Evolutionary conservation across 495 filamentous ascomycete species (phyloP).

Genomic region (Pyrenula aspistea): DNA sequence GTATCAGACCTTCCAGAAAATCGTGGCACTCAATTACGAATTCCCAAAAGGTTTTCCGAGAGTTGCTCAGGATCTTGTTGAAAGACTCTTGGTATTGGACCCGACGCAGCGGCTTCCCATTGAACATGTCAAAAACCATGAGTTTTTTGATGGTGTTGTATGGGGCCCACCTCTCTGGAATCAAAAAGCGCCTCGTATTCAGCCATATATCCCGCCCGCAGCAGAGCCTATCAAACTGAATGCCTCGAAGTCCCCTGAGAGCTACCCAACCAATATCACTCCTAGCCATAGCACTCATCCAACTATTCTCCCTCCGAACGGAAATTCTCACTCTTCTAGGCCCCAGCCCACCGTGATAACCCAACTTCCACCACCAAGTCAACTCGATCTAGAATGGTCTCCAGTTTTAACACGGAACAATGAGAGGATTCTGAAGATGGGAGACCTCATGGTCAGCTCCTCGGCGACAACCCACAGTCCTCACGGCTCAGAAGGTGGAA

Average conservation of each 20-base stretch:
- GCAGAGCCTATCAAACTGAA: conserved; percentile 79
- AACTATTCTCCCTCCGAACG: conserved; percentile 28
- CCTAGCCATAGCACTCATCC: conserved; percentile 38
- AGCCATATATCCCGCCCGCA: conserved; percentile 69
- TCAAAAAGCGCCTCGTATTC: conserved; percentile 78
- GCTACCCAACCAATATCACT: conserved; percentile 25
- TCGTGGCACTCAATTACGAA: conserved; percentile 84
- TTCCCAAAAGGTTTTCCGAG: conserved; percentile 86
- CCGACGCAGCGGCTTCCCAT: conserved; percentile 79
- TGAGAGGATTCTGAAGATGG: conserved; percentile 89
- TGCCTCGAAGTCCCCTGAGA: conserved; percentile 32
- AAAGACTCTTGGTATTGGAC: conserved; percentile 83
- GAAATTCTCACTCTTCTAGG: conserved; percentile 29
- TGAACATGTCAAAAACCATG: conserved; percentile 93
- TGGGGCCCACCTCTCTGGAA: conserved; percentile 87
- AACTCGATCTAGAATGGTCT: conserved; percentile 98
- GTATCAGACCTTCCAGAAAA: conserved; percentile 97
- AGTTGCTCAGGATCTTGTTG: conserved; percentile 82
- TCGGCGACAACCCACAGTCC: conserved; percentile 59
- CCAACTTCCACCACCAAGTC: conserved; percentile 87
- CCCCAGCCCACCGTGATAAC: conserved; percentile 78
- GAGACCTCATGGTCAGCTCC: conserved; percentile 73
- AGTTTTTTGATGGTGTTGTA: conserved; percentile 84
- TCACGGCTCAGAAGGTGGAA: conserved; percentile 59
- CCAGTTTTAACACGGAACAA: conserved; percentile 84